Evolutionary conservation across 495 filamentous ascomycete genomes (phyloP).

Genomic region (Penicillium lividum): DNA sequence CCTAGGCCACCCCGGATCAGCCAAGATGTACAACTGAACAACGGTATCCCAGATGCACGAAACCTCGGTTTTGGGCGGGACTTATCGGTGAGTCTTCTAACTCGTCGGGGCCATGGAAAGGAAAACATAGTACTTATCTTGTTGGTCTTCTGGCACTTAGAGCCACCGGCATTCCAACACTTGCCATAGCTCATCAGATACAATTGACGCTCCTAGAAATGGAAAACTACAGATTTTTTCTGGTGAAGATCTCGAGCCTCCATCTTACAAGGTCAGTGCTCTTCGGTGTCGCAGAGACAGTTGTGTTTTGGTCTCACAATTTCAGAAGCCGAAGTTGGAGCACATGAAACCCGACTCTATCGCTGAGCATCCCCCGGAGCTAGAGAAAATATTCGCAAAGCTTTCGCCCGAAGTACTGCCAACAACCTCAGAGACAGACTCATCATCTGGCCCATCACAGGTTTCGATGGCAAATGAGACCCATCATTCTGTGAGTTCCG

Average conservation of each 20-base stretch:
- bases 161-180: slow-evolving; percentile 30
- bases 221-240: slow-evolving; percentile 33
- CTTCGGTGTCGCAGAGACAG: not conserved
- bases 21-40: slow-evolving; percentile 21
- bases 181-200: slow-evolving; percentile 33
- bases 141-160: slow-evolving; percentile 13
- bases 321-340: slow-evolving; percentile 56
- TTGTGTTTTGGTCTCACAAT: slow-evolving; percentile 36
- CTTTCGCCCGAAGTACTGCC: slow-evolving; percentile 33
- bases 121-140: not conserved
- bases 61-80: slow-evolving; percentile 26
- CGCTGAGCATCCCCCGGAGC: slow-evolving; percentile 31
- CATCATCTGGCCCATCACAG: slow-evolving; percentile 53
- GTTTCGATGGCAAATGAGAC: slow-evolving; percentile 59
- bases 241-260: slow-evolving; percentile 21
- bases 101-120: not conserved
- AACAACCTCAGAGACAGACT: slow-evolving; percentile 41
- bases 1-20: slow-evolving; percentile 25
- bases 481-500: slow-evolving; percentile 38
- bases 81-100: slow-evolving; percentile 28
- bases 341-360: slow-evolving; percentile 31
- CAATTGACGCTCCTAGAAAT: slow-evolving; percentile 42
- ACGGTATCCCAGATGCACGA: slow-evolving; percentile 22
- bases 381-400: slow-evolving; percentile 43
- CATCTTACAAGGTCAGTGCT: slow-evolving; percentile 40